Evolutionary conservation across 768 basidiomycete genomes (phyloP), one percentile per base, ranked within the genome.

Genomic region (Podaxis pistillaris): DNA sequence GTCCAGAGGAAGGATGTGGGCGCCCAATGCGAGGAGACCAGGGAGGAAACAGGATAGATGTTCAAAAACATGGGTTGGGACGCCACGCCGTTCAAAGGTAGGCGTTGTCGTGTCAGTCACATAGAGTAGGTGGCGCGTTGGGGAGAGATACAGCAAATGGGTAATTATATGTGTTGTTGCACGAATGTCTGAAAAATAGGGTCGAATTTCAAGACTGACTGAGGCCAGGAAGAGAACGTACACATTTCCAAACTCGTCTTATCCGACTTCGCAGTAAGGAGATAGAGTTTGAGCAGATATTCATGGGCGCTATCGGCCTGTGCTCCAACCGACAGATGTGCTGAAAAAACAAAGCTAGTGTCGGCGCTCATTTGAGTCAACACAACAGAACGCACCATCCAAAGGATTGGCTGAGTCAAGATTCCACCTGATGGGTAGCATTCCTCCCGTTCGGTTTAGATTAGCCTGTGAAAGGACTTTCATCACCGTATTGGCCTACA

Each of bases 21-120:
- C 88, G 26, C 91, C 90, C 2, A 93, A 78, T 4, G 90, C 89
- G 54, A 93, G 77, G 15, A 91, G 75, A 15, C 91, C 90, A 0
- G 90, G 89, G 53, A 90, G 79, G 76, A 91, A 93, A 72, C 90
- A 91, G 11, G 90, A 85, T 28, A 93, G 75, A 68, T 93, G 90
- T 64, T 92, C 90, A 58, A 91, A 84, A 22, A 70, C 68, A 66
- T 88, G 83, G 9, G 80, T 76, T 24, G 82, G 78, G 15, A 67
- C 63, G 28, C 71, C 74, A 9, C 66, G 66, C 33, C 74, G 70
- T 44, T 71, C 68, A 46, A 67, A 66, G 3, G 70, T 73, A 11
- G 75, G 64, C 12, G 72, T 50, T 26, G 53, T 65, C 17, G 76
- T 75, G 68, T 88, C 88, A 8, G 88, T 89, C 9, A 88, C 85